phyloP scores from a whole-genome alignment of 2,329 filamentous ascomycete species.

The Pseudocercospora fuligena region DNA sequence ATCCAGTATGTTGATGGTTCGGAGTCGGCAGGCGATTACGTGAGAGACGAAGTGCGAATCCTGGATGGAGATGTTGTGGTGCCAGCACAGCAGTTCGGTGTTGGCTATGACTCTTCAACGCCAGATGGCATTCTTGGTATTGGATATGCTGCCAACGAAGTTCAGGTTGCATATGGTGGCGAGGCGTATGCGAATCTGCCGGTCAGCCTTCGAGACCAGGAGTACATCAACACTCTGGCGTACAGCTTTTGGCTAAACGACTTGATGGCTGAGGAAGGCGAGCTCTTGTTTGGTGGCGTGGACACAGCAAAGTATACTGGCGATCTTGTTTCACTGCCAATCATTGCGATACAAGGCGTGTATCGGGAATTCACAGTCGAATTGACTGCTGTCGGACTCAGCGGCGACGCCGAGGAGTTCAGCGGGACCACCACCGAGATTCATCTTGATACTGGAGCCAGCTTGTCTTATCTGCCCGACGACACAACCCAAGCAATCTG shows the following conservation, averaged over 20 bases:
- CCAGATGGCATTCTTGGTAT: constrained; percentile 79
- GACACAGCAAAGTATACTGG: constrained; percentile 75
- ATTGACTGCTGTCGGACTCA: constrained; percentile 53
- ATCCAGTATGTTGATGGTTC: constrained; percentile 86
- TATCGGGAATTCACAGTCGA: constrained; percentile 60
- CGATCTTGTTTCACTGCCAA: constrained; percentile 63
- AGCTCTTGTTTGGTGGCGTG: constrained; percentile 79
- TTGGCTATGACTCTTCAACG: constrained; percentile 67
- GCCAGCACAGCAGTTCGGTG: constrained; percentile 68
- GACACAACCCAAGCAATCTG: constrained; percentile 57
- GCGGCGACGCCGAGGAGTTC: constrained; percentile 49
- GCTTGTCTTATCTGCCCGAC: constrained; percentile 70
- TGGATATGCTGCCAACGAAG: constrained; percentile 80
- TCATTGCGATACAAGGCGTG: constrained; percentile 53
- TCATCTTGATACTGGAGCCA: constrained; percentile 68
- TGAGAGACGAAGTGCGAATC: constrained; percentile 70
- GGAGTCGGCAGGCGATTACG: constrained; percentile 77
- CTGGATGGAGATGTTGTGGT: constrained; percentile 56
- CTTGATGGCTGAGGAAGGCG: constrained; percentile 66
- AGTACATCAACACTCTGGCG: constrained; percentile 64
- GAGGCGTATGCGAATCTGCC: constrained; percentile 65
- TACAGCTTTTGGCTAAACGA: constrained; percentile 71
- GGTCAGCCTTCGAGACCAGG: constrained; percentile 67
- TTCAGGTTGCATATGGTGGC: constrained; percentile 64
- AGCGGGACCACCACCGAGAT: constrained; percentile 54